Percentiles rank a stretch among this genome's conserved stretches.
phyloP scores from a whole-genome alignment of 371 early-diverging fungal species.

The Nematocida sp. region DNA sequence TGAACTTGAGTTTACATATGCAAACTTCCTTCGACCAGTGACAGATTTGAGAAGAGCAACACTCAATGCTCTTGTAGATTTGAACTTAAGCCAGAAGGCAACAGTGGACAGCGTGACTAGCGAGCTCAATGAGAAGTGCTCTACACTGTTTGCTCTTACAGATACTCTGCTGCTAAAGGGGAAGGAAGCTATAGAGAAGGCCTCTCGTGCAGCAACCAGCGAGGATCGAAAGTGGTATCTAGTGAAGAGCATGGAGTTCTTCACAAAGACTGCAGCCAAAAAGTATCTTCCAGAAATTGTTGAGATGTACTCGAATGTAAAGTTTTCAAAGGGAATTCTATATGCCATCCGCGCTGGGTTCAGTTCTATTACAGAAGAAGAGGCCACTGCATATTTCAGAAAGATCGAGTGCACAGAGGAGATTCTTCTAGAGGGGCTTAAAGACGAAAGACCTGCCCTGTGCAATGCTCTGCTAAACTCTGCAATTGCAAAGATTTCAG shows the following conservation, averaged over 20 bases:
- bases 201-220: not conserved
- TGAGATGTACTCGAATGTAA: constrained; percentile 31
- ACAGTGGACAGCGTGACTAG: constrained; percentile 33
- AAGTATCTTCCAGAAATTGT: constrained; percentile 31
- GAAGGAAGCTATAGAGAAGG: constrained; percentile 44
- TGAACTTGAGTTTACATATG: not conserved
- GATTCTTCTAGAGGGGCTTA: constrained; percentile 47
- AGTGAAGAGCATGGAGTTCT: constrained; percentile 41
- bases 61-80: constrained; percentile 42
- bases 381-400: constrained; percentile 25
- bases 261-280: constrained; percentile 36
- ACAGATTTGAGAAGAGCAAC: constrained; percentile 10
- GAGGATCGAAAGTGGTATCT: constrained; percentile 53
- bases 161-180: constrained; percentile 52
- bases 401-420: constrained; percentile 49
- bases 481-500: constrained; percentile 34
- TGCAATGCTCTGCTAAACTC: constrained; percentile 49
- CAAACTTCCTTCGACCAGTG: constrained; percentile 15
- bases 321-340: constrained; percentile 43
- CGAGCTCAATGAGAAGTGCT: constrained; percentile 51
- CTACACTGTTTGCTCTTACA: constrained; percentile 48
- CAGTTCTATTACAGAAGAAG: not conserved
- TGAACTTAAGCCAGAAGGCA: constrained; percentile 45
- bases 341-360: constrained; percentile 5
- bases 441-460: constrained; percentile 35